These are phyloP conservation scores for Schwanniomyces etchellsii DNA, from an alignment of 1,139 yeast genomes.

Conservation along the genomic window DNA sequence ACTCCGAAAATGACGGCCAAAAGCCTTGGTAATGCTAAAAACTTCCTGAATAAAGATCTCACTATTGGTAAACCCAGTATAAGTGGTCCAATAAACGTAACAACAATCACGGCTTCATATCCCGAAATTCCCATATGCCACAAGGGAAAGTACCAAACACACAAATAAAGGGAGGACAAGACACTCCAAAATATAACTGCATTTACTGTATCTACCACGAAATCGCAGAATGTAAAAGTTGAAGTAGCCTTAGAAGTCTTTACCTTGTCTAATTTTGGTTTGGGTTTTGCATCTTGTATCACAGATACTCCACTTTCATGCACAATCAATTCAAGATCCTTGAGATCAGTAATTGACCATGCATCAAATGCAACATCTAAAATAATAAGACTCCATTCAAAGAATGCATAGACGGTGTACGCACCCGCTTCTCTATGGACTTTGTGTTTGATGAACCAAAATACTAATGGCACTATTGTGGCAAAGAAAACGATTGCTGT, in stretches of 20 bases:
- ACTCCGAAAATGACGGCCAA: conserved; percentile 64
- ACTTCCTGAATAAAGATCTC: conserved; percentile 27
- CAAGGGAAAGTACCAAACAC: conserved; percentile 95
- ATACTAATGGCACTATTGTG: conserved; percentile 72
- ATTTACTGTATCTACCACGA: conserved; percentile 45
- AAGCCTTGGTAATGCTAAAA: conserved; percentile 46
- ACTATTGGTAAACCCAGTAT: conserved; percentile 52
- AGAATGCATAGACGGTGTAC: conserved; percentile 87
- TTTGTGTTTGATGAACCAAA: conserved; percentile 90
- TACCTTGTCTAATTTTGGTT: background rate
- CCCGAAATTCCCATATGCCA: conserved; percentile 99
- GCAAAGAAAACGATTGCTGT: conserved; percentile 62
- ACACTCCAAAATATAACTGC: conserved; percentile 82
- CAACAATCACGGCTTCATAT: conserved; percentile 64
- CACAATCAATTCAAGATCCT: conserved; percentile 43
- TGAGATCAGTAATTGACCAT: conserved; percentile 68
- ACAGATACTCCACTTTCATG: conserved; percentile 15
- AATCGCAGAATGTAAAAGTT: conserved; percentile 23
- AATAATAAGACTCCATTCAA: conserved; percentile 85
- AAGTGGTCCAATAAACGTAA: conserved; percentile 54
- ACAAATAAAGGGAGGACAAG: conserved; percentile 69
- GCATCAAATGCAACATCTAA: conserved; percentile 84
- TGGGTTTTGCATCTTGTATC: background rate
- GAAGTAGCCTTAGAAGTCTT: background rate
- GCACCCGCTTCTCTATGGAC: conserved; percentile 89